Percentiles rank a stretch among this genome's conserved stretches.
Conservation (phyloP, 768 basidiomycete genomes). For the Pleurotus djamor region DNA sequence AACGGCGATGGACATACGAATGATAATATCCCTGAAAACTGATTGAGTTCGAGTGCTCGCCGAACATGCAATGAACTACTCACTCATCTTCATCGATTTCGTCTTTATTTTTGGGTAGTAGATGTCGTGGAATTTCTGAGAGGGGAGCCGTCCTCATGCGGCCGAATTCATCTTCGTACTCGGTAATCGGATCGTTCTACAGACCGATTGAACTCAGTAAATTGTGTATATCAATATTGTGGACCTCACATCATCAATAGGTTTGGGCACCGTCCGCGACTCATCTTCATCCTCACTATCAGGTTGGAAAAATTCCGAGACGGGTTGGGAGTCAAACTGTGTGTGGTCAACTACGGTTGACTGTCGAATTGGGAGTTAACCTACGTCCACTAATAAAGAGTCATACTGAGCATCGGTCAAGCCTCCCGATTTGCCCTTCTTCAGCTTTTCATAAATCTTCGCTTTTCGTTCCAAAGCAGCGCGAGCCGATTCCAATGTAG, state of each 20-base stretch:
- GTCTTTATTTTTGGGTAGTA: conserved; percentile 47
- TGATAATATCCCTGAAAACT: conserved; percentile 51
- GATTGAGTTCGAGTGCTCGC: conserved; percentile 3
- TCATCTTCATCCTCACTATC: conserved; percentile 82
- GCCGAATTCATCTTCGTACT: conserved; percentile 88
- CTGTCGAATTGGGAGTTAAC: conserved; percentile 18
- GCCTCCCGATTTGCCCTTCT: conserved; percentile 77
- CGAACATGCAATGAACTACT: conserved; percentile 18
- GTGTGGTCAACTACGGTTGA: too few species aligned
- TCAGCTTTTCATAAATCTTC: conserved; percentile 75
- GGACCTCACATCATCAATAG: conserved; percentile 33
- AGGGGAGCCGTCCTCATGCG: conserved; percentile 64
- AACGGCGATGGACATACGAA: conserved; percentile 35
- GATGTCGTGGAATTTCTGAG: conserved; percentile 76
- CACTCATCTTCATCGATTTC: conserved; percentile 58
- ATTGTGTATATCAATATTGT: background rate
- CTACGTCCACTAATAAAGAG: conserved; percentile 72
- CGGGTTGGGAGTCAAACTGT: conserved; percentile 66
- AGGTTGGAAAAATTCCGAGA: conserved; percentile 50
- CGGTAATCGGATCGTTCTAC: conserved; percentile 76
- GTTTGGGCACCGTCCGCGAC: conserved; percentile 58
- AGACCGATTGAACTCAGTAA: background rate
- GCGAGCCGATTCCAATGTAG: conserved; percentile 70
- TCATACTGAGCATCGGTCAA: conserved; percentile 75
- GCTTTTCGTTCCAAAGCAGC: conserved; percentile 76